A percentile compares a stretch with the other conserved stretches of the same genome.
phyloP scores from a whole-genome alignment of 2,329 filamentous ascomycete genomes.

The Ciborinia camelliae region DNA sequence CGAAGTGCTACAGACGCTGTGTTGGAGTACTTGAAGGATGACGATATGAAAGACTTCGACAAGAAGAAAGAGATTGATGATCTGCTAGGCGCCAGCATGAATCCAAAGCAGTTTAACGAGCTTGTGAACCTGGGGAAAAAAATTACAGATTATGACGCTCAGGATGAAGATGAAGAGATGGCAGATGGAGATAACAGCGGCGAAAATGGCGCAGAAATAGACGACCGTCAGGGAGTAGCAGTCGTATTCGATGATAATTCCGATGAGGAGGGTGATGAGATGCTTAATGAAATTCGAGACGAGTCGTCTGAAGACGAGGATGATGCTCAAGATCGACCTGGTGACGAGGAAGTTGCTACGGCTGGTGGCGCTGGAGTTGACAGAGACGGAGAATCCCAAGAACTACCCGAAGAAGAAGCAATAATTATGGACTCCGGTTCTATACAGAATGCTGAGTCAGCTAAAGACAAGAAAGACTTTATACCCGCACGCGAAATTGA shows the following conservation, averaged over 20 bases:
- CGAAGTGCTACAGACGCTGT: constrained; percentile 91
- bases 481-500: constrained; percentile 89
- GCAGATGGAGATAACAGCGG: constrained; percentile 64
- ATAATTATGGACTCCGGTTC: constrained; percentile 76
- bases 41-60: constrained; percentile 93
- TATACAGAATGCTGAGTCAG: constrained; percentile 44
- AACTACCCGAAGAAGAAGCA: constrained; percentile 62
- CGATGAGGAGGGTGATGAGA: constrained; percentile 72
- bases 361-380: constrained; percentile 49
- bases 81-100: constrained; percentile 77
- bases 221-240: constrained; percentile 93
- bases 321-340: constrained; percentile 57
- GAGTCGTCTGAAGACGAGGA: constrained; percentile 81
- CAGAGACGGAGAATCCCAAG: constrained; percentile 48
- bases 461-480: constrained; percentile 51
- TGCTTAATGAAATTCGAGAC: constrained; percentile 83
- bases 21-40: constrained; percentile 89
- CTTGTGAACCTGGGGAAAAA: constrained; percentile 96
- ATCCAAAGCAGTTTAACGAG: constrained; percentile 92
- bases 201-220: constrained; percentile 73
- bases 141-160: constrained; percentile 95
- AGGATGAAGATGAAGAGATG: constrained; percentile 91
- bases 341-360: constrained; percentile 48
- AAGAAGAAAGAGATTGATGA: constrained; percentile 98
- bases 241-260: constrained; percentile 94